Percentiles rank a stretch among this genome's conserved stretches.
phyloP scores from a whole-genome alignment of 768 basidiomycete species.

The Gyrodon lividus region DNA sequence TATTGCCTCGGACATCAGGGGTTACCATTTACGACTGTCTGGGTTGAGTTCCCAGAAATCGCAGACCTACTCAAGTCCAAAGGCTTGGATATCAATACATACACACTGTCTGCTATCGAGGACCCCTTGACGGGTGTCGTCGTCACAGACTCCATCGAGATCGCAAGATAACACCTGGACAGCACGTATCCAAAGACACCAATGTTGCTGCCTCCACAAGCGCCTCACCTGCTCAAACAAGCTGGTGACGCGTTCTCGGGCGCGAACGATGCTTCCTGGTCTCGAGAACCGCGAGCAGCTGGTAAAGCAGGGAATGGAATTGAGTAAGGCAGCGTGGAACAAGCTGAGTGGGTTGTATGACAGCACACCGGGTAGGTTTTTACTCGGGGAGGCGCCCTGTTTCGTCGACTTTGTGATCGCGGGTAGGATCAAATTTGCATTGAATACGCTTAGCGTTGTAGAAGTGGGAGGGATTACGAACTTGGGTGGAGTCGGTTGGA shows the following conservation, averaged over 20 bases:
- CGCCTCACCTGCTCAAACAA: conserved; percentile 32
- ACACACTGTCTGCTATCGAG: conserved; percentile 51
- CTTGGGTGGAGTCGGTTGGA: conserved; percentile 13
- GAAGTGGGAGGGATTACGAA: conserved; percentile 8
- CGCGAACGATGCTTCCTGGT: conserved; percentile 23
- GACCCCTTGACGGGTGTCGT: conserved; percentile 41
- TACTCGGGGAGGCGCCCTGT: conserved; percentile 17
- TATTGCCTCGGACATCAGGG: conserved; percentile 34
- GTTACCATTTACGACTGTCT: conserved; percentile 45
- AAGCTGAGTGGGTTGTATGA: conserved; percentile 15
- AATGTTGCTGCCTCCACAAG: conserved; percentile 35
- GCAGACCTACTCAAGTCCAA: conserved; percentile 26
- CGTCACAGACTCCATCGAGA: conserved; percentile 43
- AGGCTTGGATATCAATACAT: conserved; percentile 21
- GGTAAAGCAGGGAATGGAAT: conserved; percentile 6
- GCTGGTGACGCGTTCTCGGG: conserved; percentile 22
- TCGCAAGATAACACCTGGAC: conserved; percentile 54
- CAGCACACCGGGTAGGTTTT: not conserved
- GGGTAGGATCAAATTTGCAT: conserved; percentile 12
- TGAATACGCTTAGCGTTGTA: conserved; percentile 9
- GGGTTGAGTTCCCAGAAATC: conserved; percentile 55
- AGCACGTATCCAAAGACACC: conserved; percentile 45
- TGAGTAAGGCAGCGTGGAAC: conserved; percentile 29
- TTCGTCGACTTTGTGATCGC: conserved; percentile 23
- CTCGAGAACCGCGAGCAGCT: conserved; percentile 30